phyloP scores from a whole-genome alignment of 139 green algal species.

The Chlamydomonas sp. region DNA sequence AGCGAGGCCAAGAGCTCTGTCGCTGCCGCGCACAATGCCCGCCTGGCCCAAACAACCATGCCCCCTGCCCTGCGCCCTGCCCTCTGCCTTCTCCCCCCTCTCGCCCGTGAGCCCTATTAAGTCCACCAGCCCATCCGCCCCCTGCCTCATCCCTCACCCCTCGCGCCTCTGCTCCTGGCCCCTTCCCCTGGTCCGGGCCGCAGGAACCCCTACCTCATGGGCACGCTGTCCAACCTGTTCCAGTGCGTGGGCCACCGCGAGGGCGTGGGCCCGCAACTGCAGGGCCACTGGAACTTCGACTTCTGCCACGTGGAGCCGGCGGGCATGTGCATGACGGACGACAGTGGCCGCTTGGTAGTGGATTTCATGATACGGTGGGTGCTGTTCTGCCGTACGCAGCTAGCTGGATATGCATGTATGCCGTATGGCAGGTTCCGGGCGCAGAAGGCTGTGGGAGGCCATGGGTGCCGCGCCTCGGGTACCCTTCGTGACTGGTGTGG shows the following conservation, averaged over 20 bases:
- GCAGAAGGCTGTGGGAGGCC: no score
- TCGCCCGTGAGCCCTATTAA: no score
- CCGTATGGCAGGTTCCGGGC: no score
- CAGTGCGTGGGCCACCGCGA: conserved; percentile 15
- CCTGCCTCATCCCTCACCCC: not conserved
- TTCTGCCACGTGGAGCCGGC: conserved; percentile 37
- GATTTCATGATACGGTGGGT: conserved; percentile 26
- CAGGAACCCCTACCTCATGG: conserved; percentile 34
- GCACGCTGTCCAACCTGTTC: conserved; percentile 29
- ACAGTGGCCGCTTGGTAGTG: conserved; percentile 5
- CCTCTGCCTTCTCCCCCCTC: no score
- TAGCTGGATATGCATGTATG: no score
- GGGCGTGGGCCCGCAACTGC: conserved; percentile 5
- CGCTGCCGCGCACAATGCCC: no score
- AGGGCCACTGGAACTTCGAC: conserved; percentile 40
- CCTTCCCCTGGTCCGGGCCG: not conserved
- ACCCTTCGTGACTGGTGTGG: no score
- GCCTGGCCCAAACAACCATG: no score
- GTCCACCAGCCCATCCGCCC: not conserved
- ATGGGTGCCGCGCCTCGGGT: no score
- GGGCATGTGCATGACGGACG: conserved; percentile 7
- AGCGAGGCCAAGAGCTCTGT: no score
- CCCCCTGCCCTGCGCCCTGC: no score
- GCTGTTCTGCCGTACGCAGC: no score
- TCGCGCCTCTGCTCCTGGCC: not conserved